Evolutionary conservation across 2,329 filamentous ascomycete species (phyloP).

Genomic region (Cladobotryum protrusum): DNA sequence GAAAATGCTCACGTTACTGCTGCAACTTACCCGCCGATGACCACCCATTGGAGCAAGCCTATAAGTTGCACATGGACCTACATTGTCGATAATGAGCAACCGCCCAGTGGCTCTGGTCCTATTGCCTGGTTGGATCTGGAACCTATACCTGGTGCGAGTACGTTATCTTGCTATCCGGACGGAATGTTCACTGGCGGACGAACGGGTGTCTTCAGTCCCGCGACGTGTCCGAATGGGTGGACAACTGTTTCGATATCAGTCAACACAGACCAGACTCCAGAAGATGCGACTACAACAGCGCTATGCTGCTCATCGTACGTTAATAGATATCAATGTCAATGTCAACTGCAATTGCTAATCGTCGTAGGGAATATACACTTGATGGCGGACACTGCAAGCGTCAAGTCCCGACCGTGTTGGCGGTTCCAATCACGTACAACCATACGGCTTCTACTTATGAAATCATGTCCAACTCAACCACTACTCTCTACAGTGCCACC

Average conservation of each 20-base stretch:
- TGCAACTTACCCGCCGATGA: conserved; percentile 29
- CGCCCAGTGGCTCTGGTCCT: conserved; percentile 20
- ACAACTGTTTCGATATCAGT: conserved; percentile 30
- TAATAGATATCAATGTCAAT: background rate
- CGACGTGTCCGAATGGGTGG: conserved; percentile 34
- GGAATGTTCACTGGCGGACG: conserved; percentile 32
- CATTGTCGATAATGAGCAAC: conserved; percentile 22
- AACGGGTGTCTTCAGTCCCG: conserved; percentile 35
- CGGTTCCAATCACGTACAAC: conserved; percentile 32
- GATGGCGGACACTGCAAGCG: conserved; percentile 30
- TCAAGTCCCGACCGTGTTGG: conserved; percentile 29
- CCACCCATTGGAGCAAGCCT: conserved; percentile 32
- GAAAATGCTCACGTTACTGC: conserved; percentile 13
- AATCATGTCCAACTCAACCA: conserved; percentile 29
- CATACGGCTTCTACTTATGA: conserved; percentile 29
- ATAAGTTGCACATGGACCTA: conserved; percentile 34
- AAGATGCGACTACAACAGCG: conserved; percentile 31
- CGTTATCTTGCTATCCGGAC: conserved; percentile 35
- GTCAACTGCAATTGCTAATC: conserved; percentile 11
- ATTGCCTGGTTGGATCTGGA: conserved; percentile 34
- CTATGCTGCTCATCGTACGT: conserved; percentile 38
- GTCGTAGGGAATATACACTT: conserved; percentile 28
- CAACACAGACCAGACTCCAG: conserved; percentile 21
- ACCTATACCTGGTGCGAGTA: conserved; percentile 29
- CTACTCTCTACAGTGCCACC: conserved; percentile 31